Evolutionary conservation across 2,329 filamentous ascomycete genomes (phyloP).

Genomic region (Chaetoscypha palmicola): DNA sequence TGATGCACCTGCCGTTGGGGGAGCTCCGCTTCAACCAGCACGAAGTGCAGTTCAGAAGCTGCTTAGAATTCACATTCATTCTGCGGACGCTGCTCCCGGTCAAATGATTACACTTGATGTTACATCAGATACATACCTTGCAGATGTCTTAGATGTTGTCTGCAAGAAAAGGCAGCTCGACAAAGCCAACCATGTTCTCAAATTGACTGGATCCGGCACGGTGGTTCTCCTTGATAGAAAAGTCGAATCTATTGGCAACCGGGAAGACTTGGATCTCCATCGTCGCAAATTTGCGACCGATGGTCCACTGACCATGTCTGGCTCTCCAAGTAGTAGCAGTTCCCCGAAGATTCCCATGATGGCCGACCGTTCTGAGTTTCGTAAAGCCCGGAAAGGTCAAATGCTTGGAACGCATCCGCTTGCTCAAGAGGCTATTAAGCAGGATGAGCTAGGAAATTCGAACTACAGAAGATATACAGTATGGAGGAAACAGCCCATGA

Average conservation of each 20-base stretch:
- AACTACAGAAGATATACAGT: conserved; percentile 73
- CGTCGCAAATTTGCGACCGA: conserved; percentile 70
- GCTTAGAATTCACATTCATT: conserved; percentile 64
- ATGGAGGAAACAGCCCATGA: conserved; percentile 75
- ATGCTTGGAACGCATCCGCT: conserved; percentile 59
- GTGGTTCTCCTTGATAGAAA: conserved; percentile 71
- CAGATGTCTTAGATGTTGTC: conserved; percentile 71
- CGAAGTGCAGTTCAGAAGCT: conserved; percentile 58
- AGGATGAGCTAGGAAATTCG: conserved; percentile 49
- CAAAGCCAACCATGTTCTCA: conserved; percentile 72
- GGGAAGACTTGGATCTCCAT: conserved; percentile 67
- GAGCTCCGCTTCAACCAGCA: conserved; percentile 26
- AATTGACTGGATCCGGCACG: conserved; percentile 66
- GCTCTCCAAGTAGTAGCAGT: conserved; percentile 59
- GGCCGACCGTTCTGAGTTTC: conserved; percentile 36
- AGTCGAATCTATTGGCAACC: conserved; percentile 69
- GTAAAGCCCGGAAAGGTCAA: conserved; percentile 46
- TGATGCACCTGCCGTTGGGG: conserved; percentile 45
- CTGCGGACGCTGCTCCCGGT: conserved; percentile 62
- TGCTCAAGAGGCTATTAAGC: conserved; percentile 54
- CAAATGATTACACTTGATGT: conserved; percentile 68
- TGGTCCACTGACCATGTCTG: conserved; percentile 59
- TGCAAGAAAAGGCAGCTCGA: conserved; percentile 73
- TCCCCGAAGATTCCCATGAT: conserved; percentile 57
- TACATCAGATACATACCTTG: conserved; percentile 76